phyloP scores from a whole-genome alignment of 495 filamentous ascomycete species.

The Penicillium taxi region DNA sequence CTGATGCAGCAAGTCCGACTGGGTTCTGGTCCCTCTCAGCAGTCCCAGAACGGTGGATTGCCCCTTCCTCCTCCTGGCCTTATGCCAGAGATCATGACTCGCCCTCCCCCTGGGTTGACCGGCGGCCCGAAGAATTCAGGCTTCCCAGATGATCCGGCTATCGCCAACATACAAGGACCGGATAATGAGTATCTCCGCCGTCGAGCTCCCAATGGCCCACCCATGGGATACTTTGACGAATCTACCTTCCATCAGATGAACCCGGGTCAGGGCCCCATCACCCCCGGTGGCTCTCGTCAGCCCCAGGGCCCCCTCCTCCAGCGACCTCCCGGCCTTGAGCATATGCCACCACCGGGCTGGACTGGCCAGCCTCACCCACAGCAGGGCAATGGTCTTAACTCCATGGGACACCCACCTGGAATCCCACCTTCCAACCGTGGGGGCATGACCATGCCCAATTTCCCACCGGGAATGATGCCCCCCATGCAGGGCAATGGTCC shows the following conservation, averaged over 20 bases:
- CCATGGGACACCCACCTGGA: slow-evolving; percentile 41
- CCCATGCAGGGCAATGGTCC: slow-evolving; percentile 34
- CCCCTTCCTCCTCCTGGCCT: slow-evolving; percentile 33
- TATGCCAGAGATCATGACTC: slow-evolving; percentile 39
- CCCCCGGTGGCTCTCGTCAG: slow-evolving; percentile 29
- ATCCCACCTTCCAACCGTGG: slow-evolving; percentile 33
- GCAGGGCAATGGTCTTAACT: slow-evolving; percentile 31
- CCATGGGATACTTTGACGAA: slow-evolving; percentile 41
- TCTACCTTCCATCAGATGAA: slow-evolving; percentile 30
- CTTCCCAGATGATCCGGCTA: slow-evolving; percentile 42
- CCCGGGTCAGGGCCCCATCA: slow-evolving; percentile 33
- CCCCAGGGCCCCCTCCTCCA: slow-evolving; percentile 35
- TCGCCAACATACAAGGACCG: slow-evolving; percentile 41
- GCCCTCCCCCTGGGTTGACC: slow-evolving; percentile 37
- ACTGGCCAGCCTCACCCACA: slow-evolving; percentile 29
- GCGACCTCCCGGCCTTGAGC: slow-evolving; percentile 44
- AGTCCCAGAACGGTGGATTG: slow-evolving; percentile 27
- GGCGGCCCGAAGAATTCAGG: slow-evolving; percentile 29
- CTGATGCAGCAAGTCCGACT: slow-evolving; percentile 46
- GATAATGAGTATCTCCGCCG: slow-evolving; percentile 38
- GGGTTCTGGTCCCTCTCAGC: slow-evolving; percentile 23
- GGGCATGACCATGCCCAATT: slow-evolving; percentile 32
- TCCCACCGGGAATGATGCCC: slow-evolving; percentile 39
- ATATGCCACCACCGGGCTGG: slow-evolving; percentile 37
- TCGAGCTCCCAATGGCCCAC: slow-evolving; percentile 33